A percentile compares a stretch with the other conserved stretches of the same genome.
These are phyloP conservation scores for Flaveria floridana DNA, from an alignment of 140 eudicot species.

Conservation along the genomic window DNA sequence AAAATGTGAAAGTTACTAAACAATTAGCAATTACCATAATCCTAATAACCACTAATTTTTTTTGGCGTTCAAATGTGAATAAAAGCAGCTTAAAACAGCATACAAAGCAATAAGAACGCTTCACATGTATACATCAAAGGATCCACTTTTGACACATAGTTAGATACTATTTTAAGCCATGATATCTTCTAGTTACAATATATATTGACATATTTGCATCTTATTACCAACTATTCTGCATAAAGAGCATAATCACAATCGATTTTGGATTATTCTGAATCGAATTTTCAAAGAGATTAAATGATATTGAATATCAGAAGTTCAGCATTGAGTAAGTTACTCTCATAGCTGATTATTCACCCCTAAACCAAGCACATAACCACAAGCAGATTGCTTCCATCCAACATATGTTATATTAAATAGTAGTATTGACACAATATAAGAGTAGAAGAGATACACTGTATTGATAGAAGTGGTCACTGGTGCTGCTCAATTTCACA, in stretches of 20 bases:
- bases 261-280: no score
- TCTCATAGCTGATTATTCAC: background rate
- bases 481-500: constrained; percentile 53
- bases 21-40: background rate
- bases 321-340: background rate
- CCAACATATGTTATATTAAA: background rate
- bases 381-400: no score
- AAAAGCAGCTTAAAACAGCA: no score
- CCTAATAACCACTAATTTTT: background rate
- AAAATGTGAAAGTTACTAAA: background rate
- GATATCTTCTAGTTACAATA: background rate
- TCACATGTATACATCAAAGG: background rate
- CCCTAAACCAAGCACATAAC: no score
- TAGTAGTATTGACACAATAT: background rate
- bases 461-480: constrained; percentile 73
- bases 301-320: no score
- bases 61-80: no score
- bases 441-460: constrained; percentile 46
- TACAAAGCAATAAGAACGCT: no score
- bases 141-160: background rate
- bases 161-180: background rate
- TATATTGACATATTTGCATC: background rate
- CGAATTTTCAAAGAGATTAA: no score
- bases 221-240: no score
- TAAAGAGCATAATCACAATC: no score